These are phyloP conservation scores for Stentor roeselii DNA, from an alignment of 73 alveolate genomes.

Conservation along the genomic window DNA sequence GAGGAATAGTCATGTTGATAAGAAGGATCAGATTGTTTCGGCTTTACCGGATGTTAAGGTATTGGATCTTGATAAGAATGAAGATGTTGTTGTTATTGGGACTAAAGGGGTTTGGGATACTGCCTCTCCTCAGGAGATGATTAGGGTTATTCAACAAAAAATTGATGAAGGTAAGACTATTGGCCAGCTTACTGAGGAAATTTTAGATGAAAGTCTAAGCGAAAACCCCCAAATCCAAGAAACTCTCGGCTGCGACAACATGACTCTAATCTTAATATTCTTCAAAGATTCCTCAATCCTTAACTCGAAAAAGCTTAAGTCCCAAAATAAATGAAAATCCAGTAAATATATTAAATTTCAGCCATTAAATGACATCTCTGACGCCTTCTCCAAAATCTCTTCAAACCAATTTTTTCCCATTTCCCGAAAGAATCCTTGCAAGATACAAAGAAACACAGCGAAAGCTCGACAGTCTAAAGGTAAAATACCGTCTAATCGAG, in stretches of 20 bases:
- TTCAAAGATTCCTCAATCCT: too few relatives aligned
- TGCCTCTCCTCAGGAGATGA: constrained; percentile 45
- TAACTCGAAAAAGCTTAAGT: too few relatives aligned
- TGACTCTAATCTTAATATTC: constrained; percentile 73
- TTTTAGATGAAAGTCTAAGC: constrained; percentile 27
- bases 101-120: constrained; percentile 92
- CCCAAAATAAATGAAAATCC: too few relatives aligned
- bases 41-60: constrained; percentile 63
- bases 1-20: constrained; percentile 52
- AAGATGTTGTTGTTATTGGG: constrained; percentile 76
- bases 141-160: constrained; percentile 46
- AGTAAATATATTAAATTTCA: too few relatives aligned
- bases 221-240: constrained; percentile 46
- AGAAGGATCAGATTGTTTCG: constrained; percentile 68
- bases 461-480: neutral
- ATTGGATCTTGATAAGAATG: constrained; percentile 35
- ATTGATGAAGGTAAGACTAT: constrained; percentile 30
- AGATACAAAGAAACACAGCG: neutral
- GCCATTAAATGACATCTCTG: too few relatives aligned
- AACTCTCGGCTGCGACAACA: constrained; percentile 75
- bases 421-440: too few relatives aligned
- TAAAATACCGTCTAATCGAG: neutral
- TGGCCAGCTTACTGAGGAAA: constrained; percentile 27
- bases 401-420: too few relatives aligned
- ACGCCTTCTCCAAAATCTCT: too few relatives aligned